phyloP scores from a whole-genome alignment of 768 basidiomycete species.

The Suillus cothurnatus region DNA sequence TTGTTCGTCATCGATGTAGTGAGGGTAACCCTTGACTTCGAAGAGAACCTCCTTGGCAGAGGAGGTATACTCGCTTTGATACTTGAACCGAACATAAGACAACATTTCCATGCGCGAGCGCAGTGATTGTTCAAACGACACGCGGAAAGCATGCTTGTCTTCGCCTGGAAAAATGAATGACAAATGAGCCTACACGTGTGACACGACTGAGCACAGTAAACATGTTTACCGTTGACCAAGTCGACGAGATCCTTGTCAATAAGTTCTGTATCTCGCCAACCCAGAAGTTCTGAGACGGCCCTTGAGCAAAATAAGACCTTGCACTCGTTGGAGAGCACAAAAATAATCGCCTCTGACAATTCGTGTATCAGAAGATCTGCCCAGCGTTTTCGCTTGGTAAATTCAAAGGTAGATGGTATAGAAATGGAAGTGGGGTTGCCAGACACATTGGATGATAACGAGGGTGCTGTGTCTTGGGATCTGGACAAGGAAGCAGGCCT shows the following conservation, averaged over 20 bases:
- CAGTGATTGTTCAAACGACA: conserved; percentile 58
- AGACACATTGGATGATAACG: neutral
- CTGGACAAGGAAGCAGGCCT: neutral
- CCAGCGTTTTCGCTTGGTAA: conserved; percentile 87
- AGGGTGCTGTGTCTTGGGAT: neutral
- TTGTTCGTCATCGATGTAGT: conserved; percentile 41
- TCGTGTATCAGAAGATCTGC: conserved; percentile 78
- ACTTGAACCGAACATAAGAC: conserved; percentile 61
- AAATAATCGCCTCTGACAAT: conserved; percentile 69
- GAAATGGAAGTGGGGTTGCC: neutral
- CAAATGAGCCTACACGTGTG: conserved; percentile 14
- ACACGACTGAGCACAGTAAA: neutral
- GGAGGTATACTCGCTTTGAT: conserved; percentile 37
- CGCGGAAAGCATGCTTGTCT: conserved; percentile 51
- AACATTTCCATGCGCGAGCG: conserved; percentile 52
- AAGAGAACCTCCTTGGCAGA: conserved; percentile 58
- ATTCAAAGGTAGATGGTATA: conserved; percentile 57
- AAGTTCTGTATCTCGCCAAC: conserved; percentile 76
- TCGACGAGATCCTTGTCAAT: conserved; percentile 67
- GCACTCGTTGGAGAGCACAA: conserved; percentile 65
- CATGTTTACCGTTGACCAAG: conserved; percentile 60
- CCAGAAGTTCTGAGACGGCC: conserved; percentile 70
- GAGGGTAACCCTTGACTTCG: conserved; percentile 69
- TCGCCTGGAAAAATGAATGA: conserved; percentile 43
- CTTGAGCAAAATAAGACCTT: conserved; percentile 71